Evolutionary conservation across 2,329 filamentous ascomycete species (phyloP).

Genomic region (Colletotrichum spinosum): DNA sequence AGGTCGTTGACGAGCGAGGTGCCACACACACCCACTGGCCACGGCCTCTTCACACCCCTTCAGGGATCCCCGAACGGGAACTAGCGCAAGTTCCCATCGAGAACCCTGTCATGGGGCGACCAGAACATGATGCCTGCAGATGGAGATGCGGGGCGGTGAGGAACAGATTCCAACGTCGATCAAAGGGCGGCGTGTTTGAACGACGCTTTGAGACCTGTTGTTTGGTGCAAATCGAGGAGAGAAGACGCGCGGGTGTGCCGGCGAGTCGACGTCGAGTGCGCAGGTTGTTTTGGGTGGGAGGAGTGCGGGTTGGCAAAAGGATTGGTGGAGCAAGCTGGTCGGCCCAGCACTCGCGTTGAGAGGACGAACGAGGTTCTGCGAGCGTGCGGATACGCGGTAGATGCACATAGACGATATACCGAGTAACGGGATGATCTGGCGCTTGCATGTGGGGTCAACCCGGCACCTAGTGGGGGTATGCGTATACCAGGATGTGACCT

Average conservation of each 20-base stretch:
- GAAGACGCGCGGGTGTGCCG: not conserved
- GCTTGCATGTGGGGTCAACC: too few species aligned
- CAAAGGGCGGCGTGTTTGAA: slow-evolving; percentile 26
- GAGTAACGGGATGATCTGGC: not conserved
- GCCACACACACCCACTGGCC: slow-evolving; percentile 32
- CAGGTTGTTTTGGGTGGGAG: slow-evolving; percentile 10
- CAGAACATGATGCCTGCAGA: slow-evolving; percentile 36
- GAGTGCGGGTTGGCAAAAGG: slow-evolving; percentile 28
- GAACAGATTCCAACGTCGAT: slow-evolving; percentile 32
- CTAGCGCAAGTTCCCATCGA: slow-evolving; percentile 35
- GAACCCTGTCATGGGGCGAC: slow-evolving; percentile 32
- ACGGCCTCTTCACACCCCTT: slow-evolving; percentile 31
- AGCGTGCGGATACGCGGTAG: slow-evolving; percentile 27
- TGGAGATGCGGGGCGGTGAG: slow-evolving; percentile 34
- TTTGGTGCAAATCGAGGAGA: not conserved
- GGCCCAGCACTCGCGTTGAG: slow-evolving; percentile 34
- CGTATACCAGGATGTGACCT: slow-evolving; percentile 9
- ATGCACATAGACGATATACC: slow-evolving; percentile 30
- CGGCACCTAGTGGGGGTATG: slow-evolving; percentile 21
- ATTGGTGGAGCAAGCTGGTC: slow-evolving; percentile 34
- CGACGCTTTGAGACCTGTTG: not conserved
- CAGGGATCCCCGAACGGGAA: slow-evolving; percentile 34
- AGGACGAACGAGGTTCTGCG: slow-evolving; percentile 30
- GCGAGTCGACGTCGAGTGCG: not conserved
- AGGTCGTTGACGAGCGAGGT: slow-evolving; percentile 16